Percentiles rank a stretch among this genome's conserved stretches.
These are phyloP conservation scores for Globisporangium uncinulatum DNA, from an alignment of 352 stramenopile species.

Conservation along the genomic window DNA sequence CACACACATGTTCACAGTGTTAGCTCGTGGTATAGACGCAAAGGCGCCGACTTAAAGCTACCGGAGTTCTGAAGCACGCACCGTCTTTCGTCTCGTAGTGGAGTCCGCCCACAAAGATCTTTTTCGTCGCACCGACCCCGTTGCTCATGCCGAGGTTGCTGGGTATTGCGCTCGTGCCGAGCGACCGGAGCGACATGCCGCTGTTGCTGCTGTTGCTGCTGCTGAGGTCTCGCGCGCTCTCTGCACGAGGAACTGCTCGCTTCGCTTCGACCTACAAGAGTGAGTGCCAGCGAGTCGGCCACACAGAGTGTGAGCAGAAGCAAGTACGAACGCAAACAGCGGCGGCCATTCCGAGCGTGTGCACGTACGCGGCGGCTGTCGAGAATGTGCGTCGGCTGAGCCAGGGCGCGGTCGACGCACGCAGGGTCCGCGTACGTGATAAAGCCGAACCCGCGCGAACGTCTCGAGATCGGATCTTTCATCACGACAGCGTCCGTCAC, in stretches of 20 bases:
- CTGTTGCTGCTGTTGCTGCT: slow-evolving; percentile 29
- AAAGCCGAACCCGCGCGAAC: slow-evolving; percentile 91
- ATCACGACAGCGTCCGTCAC: slow-evolving; percentile 92
- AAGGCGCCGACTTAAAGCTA: neutral
- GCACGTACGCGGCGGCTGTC: slow-evolving; percentile 79
- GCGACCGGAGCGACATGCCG: slow-evolving; percentile 34
- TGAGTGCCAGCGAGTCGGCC: neutral
- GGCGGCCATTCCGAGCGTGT: neutral
- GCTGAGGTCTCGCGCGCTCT: slow-evolving; percentile 70
- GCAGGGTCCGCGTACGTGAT: slow-evolving; percentile 89
- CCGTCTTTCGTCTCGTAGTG: slow-evolving; percentile 93
- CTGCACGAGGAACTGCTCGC: slow-evolving; percentile 83
- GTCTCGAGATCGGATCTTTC: slow-evolving; percentile 90
- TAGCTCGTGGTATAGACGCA: neutral
- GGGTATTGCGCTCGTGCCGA: slow-evolving; percentile 42
- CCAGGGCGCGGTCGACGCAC: slow-evolving; percentile 87
- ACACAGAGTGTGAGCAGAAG: slow-evolving; percentile 3
- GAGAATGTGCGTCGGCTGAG: slow-evolving; percentile 87
- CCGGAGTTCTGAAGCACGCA: slow-evolving; percentile 19
- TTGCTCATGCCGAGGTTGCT: slow-evolving; percentile 41
- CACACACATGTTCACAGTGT: too few species aligned
- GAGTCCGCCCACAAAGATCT: slow-evolving; percentile 91
- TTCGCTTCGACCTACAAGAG: slow-evolving; percentile 84
- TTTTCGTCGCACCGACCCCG: slow-evolving; percentile 77
- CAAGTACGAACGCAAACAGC: slow-evolving; percentile 1